These are phyloP conservation scores for Narthecium ossifragum DNA, from an alignment of 106 monocot genomes.

Conservation along the genomic window DNA sequence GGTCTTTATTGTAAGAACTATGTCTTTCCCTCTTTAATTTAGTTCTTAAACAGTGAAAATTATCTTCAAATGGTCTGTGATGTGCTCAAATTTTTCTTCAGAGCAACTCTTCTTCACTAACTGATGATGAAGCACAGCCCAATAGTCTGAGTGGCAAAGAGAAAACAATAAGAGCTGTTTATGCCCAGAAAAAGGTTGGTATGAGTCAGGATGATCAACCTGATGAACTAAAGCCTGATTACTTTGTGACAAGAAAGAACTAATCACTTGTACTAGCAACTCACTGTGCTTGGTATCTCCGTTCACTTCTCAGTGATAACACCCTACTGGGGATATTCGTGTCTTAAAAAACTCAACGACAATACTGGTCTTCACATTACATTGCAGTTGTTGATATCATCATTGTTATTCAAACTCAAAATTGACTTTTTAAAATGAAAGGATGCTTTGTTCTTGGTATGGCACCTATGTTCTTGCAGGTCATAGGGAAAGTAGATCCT, in stretches of 20 bases:
- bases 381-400: no score
- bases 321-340: no score
- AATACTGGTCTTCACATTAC: no score
- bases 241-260: no score
- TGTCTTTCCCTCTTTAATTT: no score
- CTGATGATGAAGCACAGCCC: conserved; percentile 64
- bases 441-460: not conserved
- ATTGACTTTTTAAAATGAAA: not conserved
- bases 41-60: no score
- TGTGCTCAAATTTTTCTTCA: conserved; percentile 8
- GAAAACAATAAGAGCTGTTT: conserved; percentile 59
- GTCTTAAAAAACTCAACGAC: no score
- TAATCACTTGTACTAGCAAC: no score
- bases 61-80: not conserved
- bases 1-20: no score
- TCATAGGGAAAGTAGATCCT: conserved; percentile 33
- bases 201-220: not conserved
- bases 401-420: no score
- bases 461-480: conserved; percentile 19
- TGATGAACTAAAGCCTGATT: no score
- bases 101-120: conserved; percentile 79
- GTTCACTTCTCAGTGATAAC: conserved; percentile 32
- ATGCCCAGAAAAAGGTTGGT: conserved; percentile 42
- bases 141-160: conserved; percentile 30
- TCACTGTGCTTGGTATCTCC: not conserved